Conservation (phyloP, 1,139 yeast genomes). For the Geotrichum aggregatum region DNA sequence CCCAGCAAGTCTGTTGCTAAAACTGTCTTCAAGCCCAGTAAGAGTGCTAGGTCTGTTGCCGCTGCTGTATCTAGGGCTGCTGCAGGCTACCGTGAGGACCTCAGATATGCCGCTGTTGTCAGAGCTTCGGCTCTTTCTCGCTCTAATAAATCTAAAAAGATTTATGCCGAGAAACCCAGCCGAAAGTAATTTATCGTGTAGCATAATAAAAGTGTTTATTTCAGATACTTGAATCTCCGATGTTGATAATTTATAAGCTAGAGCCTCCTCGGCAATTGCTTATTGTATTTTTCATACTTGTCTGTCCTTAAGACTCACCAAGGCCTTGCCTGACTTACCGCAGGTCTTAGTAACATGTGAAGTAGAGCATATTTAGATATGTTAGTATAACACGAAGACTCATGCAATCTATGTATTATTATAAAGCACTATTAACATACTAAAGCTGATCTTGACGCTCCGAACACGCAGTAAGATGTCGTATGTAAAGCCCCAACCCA, state of each 20-base stretch:
- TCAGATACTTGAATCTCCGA: constrained; percentile 2
- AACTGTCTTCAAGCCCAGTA: constrained; percentile 43
- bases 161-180: constrained; percentile 30
- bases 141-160: constrained; percentile 40
- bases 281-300: too few species aligned
- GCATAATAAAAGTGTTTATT: neutral
- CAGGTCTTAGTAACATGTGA: too few species aligned
- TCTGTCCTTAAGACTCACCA: too few species aligned
- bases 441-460: too few species aligned
- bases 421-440: too few species aligned
- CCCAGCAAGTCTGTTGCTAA: constrained; percentile 42
- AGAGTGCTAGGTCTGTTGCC: constrained; percentile 44
- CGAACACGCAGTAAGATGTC: too few species aligned
- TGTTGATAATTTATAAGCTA: too few species aligned
- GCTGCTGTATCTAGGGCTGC: constrained; percentile 45
- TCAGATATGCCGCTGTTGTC: constrained; percentile 45
- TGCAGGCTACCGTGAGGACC: constrained; percentile 48
- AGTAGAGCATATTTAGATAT: too few species aligned
- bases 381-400: too few species aligned
- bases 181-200: constrained; percentile 19
- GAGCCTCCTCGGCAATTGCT: too few species aligned
- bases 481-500: neutral
- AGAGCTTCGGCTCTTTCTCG: constrained; percentile 46
- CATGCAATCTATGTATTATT: too few species aligned
- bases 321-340: too few species aligned